Conservation (phyloP, 257 asterid species). For the Paulownia fortunei region DNA sequence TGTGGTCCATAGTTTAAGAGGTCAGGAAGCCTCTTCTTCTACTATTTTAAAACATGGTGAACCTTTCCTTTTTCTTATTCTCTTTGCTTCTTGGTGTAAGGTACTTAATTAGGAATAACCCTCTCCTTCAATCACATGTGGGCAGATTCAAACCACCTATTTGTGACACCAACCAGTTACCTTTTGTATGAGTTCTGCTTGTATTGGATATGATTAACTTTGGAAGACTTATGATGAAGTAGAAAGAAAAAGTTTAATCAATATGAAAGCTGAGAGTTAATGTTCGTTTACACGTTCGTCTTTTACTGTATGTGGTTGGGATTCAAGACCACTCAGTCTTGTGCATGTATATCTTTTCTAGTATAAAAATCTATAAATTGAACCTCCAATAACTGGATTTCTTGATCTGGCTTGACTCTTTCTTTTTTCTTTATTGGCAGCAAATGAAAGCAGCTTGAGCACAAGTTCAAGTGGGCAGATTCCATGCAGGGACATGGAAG, state of each 20-base stretch:
- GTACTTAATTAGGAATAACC: neutral
- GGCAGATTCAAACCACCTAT: neutral
- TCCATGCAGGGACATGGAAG: constrained; percentile 28
- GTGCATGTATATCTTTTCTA: neutral
- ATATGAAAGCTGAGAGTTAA: too few species aligned
- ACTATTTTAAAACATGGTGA: neutral
- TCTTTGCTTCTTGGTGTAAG: neutral
- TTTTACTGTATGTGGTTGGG: neutral
- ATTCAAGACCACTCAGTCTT: neutral
- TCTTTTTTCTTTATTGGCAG: constrained; percentile 48
- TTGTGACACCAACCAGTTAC: neutral
- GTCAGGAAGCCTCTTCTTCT: neutral
- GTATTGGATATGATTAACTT: neutral
- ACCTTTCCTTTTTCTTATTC: neutral
- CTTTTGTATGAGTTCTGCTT: neutral
- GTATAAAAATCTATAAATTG: neutral
- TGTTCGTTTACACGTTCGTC: too few species aligned
- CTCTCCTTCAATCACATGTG: neutral
- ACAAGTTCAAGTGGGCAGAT: constrained; percentile 36
- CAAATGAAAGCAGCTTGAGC: constrained; percentile 75
- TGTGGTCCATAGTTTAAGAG: neutral
- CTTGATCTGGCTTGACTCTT: neutral
- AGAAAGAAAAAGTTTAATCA: too few species aligned
- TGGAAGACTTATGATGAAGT: neutral
- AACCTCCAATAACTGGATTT: neutral